Conservation (phyloP, 2,329 filamentous ascomycete genomes). For the Penicillium concentricum region DNA sequence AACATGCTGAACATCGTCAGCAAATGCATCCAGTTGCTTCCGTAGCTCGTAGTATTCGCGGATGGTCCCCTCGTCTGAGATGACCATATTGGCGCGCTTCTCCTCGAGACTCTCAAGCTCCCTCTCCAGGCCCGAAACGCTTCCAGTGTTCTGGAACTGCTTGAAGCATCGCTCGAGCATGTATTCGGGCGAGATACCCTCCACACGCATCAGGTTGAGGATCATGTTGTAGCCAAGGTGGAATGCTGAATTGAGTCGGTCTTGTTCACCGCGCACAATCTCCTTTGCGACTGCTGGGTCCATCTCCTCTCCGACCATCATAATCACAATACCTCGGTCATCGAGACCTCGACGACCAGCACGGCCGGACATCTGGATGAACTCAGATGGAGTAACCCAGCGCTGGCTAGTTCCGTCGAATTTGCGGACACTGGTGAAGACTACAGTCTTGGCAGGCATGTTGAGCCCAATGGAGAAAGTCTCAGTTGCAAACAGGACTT, state of each 20-base stretch:
- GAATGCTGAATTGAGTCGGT: constrained; percentile 96
- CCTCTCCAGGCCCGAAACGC: constrained; percentile 78
- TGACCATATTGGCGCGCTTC: constrained; percentile 69
- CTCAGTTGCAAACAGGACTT: constrained; percentile 95
- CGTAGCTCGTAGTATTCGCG: constrained; percentile 92
- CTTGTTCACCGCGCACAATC: constrained; percentile 94
- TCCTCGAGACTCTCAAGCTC: constrained; percentile 76
- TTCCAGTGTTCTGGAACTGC: constrained; percentile 94
- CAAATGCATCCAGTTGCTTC: constrained; percentile 78
- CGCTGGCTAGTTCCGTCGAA: constrained; percentile 80
- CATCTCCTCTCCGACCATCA: constrained; percentile 98
- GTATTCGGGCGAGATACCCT: constrained; percentile 96
- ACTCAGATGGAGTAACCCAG: constrained; percentile 90
- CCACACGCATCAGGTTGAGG: constrained; percentile 91
- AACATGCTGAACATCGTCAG: constrained; percentile 84
- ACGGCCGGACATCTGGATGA: constrained; percentile 98
- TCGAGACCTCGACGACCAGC: constrained; percentile 96
- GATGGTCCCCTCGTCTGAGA: constrained; percentile 82
- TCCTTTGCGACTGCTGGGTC: constrained; percentile 91
- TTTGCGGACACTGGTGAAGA: constrained; percentile 96
- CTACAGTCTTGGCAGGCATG: constrained; percentile 98
- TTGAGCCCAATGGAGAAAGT: constrained; percentile 98
- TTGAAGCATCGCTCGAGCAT: constrained; percentile 99
- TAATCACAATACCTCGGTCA: constrained; percentile 96
- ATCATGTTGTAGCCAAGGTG: constrained; percentile 99